Base-by-base conservation (phyloP, 2,329 filamentous ascomycete genomes). In the Colletotrichum neosansevieriae region DNA sequence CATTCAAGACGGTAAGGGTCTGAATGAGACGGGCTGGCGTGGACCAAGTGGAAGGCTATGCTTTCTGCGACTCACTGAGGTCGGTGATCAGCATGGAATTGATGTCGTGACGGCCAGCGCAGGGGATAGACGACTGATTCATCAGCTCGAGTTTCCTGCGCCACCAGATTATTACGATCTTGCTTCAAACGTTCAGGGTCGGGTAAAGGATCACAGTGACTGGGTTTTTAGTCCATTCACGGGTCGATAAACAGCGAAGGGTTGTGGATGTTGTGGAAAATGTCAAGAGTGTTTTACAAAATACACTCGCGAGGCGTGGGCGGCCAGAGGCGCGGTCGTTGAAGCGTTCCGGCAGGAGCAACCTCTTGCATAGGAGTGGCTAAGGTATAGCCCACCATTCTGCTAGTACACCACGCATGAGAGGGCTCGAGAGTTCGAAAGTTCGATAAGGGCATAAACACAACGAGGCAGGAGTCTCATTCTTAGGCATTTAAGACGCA, bases 231-330 rank as follows among this genome's bases (percentile, higher is more conserved):
- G 21, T 21, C 34, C 15, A 4, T 51, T 58, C n/a, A 29, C 4
- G 4, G 44, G 53, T 4, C 10, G 19, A 6, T 64, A 42, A 44
- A 24, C 3, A 19, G 21, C 19, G 3, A 50, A 24, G 24, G 53
- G 53, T 4, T 64, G 53, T 53, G 61, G 45, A 6, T 17, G 51
- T n/a, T 64, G 61, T 24, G 61, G 61, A 6, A 11, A 58, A 6
- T 64, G 53, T 19, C 19, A 17, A n/a, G 24, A n/a, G 4, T 64
- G 61, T n/a, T 51, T 51, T 17, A 6, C 40, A 19, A n/a, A 19
- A 15, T 60, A 42, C 10, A 42, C 58, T 6, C 51, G 51, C 3
- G 34, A 15, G 17, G 51, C 51, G 34, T 56, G 51, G 34, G 32
- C 21, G 51, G 21, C 34, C 11, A 40, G 51, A 12, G 34, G 17